Conservation (phyloP, 2,329 filamentous ascomycete genomes). For the Aspergillus fumigatiaffinis region DNA sequence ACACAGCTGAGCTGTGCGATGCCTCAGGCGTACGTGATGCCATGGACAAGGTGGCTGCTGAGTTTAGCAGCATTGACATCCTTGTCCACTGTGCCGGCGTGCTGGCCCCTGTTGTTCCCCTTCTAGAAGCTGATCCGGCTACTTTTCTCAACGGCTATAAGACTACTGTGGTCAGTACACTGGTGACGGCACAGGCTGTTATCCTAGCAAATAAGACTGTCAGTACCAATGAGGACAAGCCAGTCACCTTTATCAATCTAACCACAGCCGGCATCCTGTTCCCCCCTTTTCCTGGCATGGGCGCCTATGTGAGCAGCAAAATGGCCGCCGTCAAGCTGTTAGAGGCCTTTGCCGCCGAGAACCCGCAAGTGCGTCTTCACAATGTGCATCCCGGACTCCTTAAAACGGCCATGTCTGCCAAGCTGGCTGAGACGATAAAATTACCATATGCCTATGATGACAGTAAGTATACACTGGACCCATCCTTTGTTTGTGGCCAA, state of each 20-base stretch:
- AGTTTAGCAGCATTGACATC: constrained; percentile 9
- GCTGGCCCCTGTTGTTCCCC: constrained; percentile 6
- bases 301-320: constrained; percentile 12
- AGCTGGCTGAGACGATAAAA: constrained; percentile 6
- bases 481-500: neutral
- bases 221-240: constrained; percentile 4
- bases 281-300: constrained; percentile 9
- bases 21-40: neutral
- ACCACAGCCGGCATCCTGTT: constrained; percentile 9
- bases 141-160: constrained; percentile 8
- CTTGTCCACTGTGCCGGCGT: constrained; percentile 9
- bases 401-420: constrained; percentile 16
- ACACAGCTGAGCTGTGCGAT: constrained; percentile 1
- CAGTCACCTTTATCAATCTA: constrained; percentile 6
- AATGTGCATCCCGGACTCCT: constrained; percentile 17
- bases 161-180: constrained; percentile 5
- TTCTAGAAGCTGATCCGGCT: constrained; percentile 5
- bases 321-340: constrained; percentile 12
- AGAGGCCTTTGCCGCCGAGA: constrained; percentile 10
- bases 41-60: constrained; percentile 5
- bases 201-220: constrained; percentile 5
- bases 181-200: constrained; percentile 6
- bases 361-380: constrained; percentile 13
- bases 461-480: constrained; percentile 5
- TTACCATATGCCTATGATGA: constrained; percentile 9